A percentile compares a stretch with the other conserved stretches of the same genome.
phyloP scores from a whole-genome alignment of 768 basidiomycete species.

The Suillus alpinus region DNA sequence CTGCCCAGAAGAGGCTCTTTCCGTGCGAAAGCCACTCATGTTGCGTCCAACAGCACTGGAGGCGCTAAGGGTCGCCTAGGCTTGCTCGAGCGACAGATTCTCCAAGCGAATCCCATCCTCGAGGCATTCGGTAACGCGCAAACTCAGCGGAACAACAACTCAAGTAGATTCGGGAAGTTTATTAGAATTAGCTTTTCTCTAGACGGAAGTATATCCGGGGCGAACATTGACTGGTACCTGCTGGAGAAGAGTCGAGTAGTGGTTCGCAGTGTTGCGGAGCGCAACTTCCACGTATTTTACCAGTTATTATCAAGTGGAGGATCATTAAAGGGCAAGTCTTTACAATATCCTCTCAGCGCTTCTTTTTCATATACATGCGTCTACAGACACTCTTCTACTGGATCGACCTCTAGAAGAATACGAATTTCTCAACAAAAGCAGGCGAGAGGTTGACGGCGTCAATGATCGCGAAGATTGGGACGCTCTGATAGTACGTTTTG shows the following conservation, averaged over 20 bases:
- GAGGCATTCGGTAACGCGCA: slow-evolving; percentile 99
- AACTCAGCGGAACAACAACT: slow-evolving; percentile 97
- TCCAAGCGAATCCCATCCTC: slow-evolving; percentile 95
- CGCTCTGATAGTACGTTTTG: slow-evolving; percentile 49
- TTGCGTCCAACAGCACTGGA: slow-evolving; percentile 43
- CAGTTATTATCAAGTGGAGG: slow-evolving; percentile 82
- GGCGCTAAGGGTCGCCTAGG: slow-evolving; percentile 74
- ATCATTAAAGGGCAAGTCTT: slow-evolving; percentile 58
- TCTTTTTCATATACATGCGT: slow-evolving; percentile 10
- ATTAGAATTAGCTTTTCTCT: slow-evolving; percentile 92
- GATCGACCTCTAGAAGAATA: slow-evolving; percentile 76
- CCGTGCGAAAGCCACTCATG: slow-evolving; percentile 47
- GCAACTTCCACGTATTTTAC: slow-evolving; percentile 97
- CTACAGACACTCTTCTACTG: slow-evolving; percentile 68
- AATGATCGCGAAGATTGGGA: slow-evolving; percentile 91
- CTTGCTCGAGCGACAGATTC: slow-evolving; percentile 90
- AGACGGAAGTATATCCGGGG: slow-evolving; percentile 93
- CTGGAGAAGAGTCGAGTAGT: slow-evolving; percentile 97
- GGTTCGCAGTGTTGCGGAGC: slow-evolving; percentile 80
- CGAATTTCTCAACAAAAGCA: slow-evolving; percentile 86
- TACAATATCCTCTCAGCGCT: background rate
- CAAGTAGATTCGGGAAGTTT: slow-evolving; percentile 98
- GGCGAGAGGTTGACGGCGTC: slow-evolving; percentile 92
- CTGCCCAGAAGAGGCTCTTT: slow-evolving; percentile 67
- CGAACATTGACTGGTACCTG: slow-evolving; percentile 98